A percentile compares a stretch with the other conserved stretches of the same genome.
Evolutionary conservation across 2,329 filamentous ascomycete genomes (phyloP).

Genomic region (Talaromyces verruculosus): DNA sequence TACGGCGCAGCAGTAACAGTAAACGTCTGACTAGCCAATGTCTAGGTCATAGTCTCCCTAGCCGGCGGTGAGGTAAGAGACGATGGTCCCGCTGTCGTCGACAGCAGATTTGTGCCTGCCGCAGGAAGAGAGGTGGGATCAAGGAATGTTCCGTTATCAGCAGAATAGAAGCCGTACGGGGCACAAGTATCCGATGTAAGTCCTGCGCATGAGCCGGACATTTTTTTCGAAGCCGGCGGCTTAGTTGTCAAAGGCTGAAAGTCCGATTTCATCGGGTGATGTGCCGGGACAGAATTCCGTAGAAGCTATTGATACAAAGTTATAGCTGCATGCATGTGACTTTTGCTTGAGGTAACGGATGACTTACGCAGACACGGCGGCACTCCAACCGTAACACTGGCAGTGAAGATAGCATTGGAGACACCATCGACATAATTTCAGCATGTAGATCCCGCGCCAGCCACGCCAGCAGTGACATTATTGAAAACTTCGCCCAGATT

Average conservation of each 20-base stretch:
- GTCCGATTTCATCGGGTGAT: constrained; percentile 21
- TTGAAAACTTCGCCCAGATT: constrained; percentile 37
- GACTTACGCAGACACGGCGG: constrained; percentile 37
- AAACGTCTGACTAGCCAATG: constrained; percentile 34
- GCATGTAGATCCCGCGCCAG: neutral
- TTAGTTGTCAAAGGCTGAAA: neutral
- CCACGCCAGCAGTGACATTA: constrained; percentile 20
- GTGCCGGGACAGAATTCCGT: constrained; percentile 39
- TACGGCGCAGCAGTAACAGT: constrained; percentile 39
- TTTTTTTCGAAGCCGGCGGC: constrained; percentile 3
- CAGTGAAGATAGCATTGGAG: constrained; percentile 32
- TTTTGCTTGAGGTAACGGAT: neutral
- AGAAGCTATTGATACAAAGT: constrained; percentile 22
- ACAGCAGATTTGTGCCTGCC: constrained; percentile 35
- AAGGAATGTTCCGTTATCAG: constrained; percentile 24
- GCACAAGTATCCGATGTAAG: constrained; percentile 25
- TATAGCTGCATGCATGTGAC: neutral
- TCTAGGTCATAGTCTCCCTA: constrained; percentile 39
- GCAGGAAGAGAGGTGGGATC: constrained; percentile 26
- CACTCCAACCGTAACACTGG: constrained; percentile 39
- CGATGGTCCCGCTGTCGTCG: constrained; percentile 31
- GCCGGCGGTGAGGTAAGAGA: constrained; percentile 35
- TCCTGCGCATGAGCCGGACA: constrained; percentile 20
- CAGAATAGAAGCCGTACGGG: constrained; percentile 26
- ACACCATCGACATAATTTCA: constrained; percentile 21